phyloP scores from a whole-genome alignment of 1,284 basidiomycete genomes.

The Waitea zeae region DNA sequence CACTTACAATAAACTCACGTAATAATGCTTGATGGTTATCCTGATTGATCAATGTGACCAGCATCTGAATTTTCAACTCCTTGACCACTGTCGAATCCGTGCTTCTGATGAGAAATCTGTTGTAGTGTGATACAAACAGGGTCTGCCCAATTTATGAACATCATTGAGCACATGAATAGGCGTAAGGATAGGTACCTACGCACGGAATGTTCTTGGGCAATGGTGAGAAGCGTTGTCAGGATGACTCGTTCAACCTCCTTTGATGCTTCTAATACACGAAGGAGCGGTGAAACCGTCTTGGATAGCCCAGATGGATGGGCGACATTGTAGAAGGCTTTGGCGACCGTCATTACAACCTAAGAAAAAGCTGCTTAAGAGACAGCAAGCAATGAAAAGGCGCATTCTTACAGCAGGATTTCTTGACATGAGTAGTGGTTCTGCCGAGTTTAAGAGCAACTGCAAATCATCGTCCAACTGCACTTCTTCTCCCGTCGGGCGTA shows the following conservation, averaged over 20 bases:
- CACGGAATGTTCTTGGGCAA: conserved; percentile 48
- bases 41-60: conserved; percentile 42
- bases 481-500: conserved; percentile 33
- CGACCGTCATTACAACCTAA: conserved; percentile 61
- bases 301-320: conserved; percentile 37
- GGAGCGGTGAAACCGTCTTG: conserved; percentile 46
- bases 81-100: conserved; percentile 53
- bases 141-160: conserved; percentile 6
- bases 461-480: conserved; percentile 60
- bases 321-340: conserved; percentile 59
- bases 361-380: conserved; percentile 1
- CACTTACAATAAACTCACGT: conserved; percentile 64
- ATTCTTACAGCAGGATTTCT: conserved; percentile 66
- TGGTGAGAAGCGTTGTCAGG: conserved; percentile 49
- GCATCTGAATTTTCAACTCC: conserved; percentile 53
- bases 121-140: conserved; percentile 39
- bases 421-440: conserved; percentile 67
- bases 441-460: conserved; percentile 54
- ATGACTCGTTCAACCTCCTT: conserved; percentile 59
- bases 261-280: conserved; percentile 47
- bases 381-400: background rate
- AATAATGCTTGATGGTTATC: conserved; percentile 59
- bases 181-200: conserved; percentile 11
- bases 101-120: conserved; percentile 51
- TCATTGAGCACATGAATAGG: conserved; percentile 1